Base-by-base conservation (phyloP, 495 filamentous ascomycete species). In the Sphaerosporella brunnea region DNA sequence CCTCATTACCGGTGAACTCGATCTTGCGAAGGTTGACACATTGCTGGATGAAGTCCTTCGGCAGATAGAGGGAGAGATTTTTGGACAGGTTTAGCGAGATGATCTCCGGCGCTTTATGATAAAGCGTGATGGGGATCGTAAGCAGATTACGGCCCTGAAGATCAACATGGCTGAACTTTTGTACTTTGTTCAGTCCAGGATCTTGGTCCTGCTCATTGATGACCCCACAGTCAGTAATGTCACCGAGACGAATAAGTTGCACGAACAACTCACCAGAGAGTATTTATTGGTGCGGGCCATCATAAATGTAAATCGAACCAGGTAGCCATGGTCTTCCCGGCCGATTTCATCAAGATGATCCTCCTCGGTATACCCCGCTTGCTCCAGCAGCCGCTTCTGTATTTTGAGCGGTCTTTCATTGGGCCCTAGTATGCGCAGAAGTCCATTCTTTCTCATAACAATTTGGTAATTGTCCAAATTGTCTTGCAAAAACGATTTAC, bases 271-370 rank as follows among this genome's bases (percentile, higher is more conserved):
- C 56, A 60, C 57, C 50, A 61, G 50, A 36, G 53, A 57, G 61
- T 82, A 86, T n/a, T 83, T 82, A 62, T 76, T 84, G 55, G 93
- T 76, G 50, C 84, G 80, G 9, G 80, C 80, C 8, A 88, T 84
- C 41, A 94, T 68, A 61, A 96, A 99, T 20, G 85, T 82, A 65
- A 96, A 96, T 5, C 90, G 84, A 56, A 87, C 87, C 4, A 99
- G 70, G 54, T 96, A 96, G 56, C 86, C 88, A 63, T 95, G 92
- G 63, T 99, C 90, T 62, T 99, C 90, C 36, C 90, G 76, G n/a
- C 90, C 90, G 44, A 99, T 77, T 49, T 95, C 90, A 57, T 95
- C 88, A 35, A 96, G 75, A 32, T 74, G 74, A 59, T 99, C 92
- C 19, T 74, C 76, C 23, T 80, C 72, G n/a, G 79, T 80, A 59